Base-by-base conservation (phyloP, 139 green algal species). In the Chlamydomonas urium region DNA sequence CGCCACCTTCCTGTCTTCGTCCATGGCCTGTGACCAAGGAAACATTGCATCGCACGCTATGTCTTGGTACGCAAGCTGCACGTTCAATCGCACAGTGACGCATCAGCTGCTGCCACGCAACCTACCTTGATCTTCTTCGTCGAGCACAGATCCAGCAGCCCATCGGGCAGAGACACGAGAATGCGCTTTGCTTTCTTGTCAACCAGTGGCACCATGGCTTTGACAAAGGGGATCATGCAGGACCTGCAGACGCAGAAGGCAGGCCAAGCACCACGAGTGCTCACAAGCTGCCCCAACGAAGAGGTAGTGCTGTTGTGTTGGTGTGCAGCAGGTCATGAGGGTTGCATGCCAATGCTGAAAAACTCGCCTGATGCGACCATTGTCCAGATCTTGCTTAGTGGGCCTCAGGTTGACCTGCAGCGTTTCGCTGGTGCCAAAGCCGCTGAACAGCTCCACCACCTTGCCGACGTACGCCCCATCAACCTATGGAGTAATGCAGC, bases 371-470 rank as follows among this genome's bases (percentile, higher is more conserved):
- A 60, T 75, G 23, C 57, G 61, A 4, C 35, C 69, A 21, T 62
- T 34, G 0, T 32, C 1, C 6, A 85, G 67, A 53, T 85, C 79
- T 3, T 69, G 38, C 31, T 53, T 36, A 10, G 66, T 79, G 32
- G 73, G 60, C 23, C 38, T 8, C 53, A 85, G 79, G 45, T 79
- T 66, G 1, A 81, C 31, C 5, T 66, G 33, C 60, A 85, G 47
- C 34, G 75, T 81, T 53, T 85, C 79, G 42, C 80, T 56, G 2
- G 75, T 78, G 48, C 79, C 79, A 34, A 61, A 79, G 42, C 79
- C 79, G 45, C 66, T 75, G 61, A 71, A 62, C 48, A 85, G 23
- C 57, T 85, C 79, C 4, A 79, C 53, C 61, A 85, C 75, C 5
- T 26, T 14, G 6, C 79, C 79, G 53, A 85, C 24, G 34, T 73